Conservation (phyloP, 2,329 filamentous ascomycete genomes). For the Alternaria tenuissima region DNA sequence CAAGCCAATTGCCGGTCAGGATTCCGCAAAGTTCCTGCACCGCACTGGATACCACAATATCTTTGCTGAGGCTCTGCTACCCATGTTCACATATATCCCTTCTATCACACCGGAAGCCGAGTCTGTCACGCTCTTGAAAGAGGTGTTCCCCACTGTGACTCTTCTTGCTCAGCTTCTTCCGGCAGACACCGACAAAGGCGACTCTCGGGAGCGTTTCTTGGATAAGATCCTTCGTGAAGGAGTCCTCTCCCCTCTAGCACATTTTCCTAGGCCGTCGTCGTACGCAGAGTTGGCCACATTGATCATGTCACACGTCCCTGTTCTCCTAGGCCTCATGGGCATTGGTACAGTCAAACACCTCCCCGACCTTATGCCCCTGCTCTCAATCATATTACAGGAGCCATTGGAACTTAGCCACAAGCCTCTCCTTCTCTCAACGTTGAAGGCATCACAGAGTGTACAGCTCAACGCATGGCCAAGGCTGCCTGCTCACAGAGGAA, state of each 20-base stretch:
- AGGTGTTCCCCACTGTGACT: constrained; percentile 73
- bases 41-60: constrained; percentile 67
- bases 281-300: constrained; percentile 65
- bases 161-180: constrained; percentile 54
- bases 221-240: constrained; percentile 55
- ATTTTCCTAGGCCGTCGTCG: constrained; percentile 60
- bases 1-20: constrained; percentile 28
- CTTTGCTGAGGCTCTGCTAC: constrained; percentile 73
- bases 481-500: constrained; percentile 67
- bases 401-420: constrained; percentile 69
- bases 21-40: constrained; percentile 62
- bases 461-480: constrained; percentile 75
- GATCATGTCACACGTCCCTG: constrained; percentile 61
- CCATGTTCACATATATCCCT: constrained; percentile 79
- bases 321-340: constrained; percentile 65
- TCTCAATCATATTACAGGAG: constrained; percentile 71
- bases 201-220: constrained; percentile 46
- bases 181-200: constrained; percentile 15
- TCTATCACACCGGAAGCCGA: constrained; percentile 77
- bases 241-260: constrained; percentile 58
- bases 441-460: constrained; percentile 63
- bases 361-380: constrained; percentile 72
- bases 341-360: constrained; percentile 73
- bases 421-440: constrained; percentile 62
- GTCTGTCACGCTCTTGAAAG: constrained; percentile 68